A percentile compares a stretch with the other conserved stretches of the same genome.
phyloP scores from a whole-genome alignment of 345 rosid species.

The Heritiera fomes region DNA sequence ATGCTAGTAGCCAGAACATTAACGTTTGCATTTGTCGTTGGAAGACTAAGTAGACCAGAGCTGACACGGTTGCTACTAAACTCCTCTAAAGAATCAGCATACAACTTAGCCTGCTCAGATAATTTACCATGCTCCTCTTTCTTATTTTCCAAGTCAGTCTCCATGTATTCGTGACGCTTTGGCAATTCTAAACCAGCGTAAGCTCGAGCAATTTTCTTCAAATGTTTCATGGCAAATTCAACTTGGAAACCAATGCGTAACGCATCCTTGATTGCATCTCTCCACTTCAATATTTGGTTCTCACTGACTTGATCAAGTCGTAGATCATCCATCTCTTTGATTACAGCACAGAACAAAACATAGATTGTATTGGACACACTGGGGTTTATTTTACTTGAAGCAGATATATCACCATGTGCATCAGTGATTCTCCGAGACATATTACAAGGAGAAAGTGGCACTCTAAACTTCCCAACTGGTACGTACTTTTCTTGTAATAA shows the following conservation, averaged over 20 bases:
- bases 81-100: neutral
- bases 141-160: too few relatives aligned
- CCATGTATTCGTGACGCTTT: too few relatives aligned
- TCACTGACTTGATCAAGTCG: constrained; percentile 3
- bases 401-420: neutral
- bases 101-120: neutral
- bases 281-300: constrained; percentile 10
- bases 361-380: neutral
- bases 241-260: neutral
- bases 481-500: neutral
- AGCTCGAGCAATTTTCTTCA: neutral
- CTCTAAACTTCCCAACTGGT: neutral
- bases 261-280: constrained; percentile 20
- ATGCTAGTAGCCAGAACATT: too few relatives aligned
- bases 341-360: neutral
- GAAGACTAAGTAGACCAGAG: neutral
- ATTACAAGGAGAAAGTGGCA: neutral
- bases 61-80: neutral
- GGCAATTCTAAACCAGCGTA: neutral
- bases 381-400: neutral
- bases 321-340: neutral
- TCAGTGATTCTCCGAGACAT: neutral
- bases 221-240: neutral
- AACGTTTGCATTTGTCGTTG: too few relatives aligned
- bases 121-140: too few relatives aligned